phyloP scores from a whole-genome alignment of 1,139 yeast genomes.

The Yamadazyma oceani region DNA sequence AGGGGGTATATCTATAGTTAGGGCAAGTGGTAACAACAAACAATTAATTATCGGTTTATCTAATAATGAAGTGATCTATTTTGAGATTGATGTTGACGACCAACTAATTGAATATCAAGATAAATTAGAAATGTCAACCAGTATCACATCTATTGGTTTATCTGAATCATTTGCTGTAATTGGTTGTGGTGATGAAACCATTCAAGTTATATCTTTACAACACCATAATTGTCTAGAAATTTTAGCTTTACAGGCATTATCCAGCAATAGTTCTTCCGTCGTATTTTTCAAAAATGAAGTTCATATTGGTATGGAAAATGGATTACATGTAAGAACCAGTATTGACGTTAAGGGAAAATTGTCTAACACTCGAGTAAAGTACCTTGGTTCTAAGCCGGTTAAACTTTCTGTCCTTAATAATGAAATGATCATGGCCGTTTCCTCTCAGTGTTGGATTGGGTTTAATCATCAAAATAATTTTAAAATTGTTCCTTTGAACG shows the following conservation, averaged over 20 bases:
- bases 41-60: slow-evolving; percentile 75
- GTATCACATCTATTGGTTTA: slow-evolving; percentile 44
- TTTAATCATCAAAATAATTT: slow-evolving; percentile 26
- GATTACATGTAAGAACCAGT: slow-evolving; percentile 66
- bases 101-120: slow-evolving; percentile 71
- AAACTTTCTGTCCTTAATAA: slow-evolving; percentile 27
- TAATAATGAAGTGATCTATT: slow-evolving; percentile 74
- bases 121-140: slow-evolving; percentile 55
- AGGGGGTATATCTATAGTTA: slow-evolving; percentile 63
- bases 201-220: slow-evolving; percentile 68
- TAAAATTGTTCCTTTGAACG: slow-evolving; percentile 44
- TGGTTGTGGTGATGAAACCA: slow-evolving; percentile 70
- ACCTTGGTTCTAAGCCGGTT: slow-evolving; percentile 69
- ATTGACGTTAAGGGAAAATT: slow-evolving; percentile 59
- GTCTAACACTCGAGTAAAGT: slow-evolving; percentile 68
- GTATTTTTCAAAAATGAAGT: slow-evolving; percentile 38
- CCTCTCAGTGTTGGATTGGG: slow-evolving; percentile 45
- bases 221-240: slow-evolving; percentile 63
- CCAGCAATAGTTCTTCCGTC: slow-evolving; percentile 56
- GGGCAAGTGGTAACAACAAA: slow-evolving; percentile 60
- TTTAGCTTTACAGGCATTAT: slow-evolving; percentile 65
- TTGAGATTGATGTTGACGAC: slow-evolving; percentile 71
- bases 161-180: slow-evolving; percentile 59
- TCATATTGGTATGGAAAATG: slow-evolving; percentile 82
- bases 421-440: slow-evolving; percentile 38